Evolutionary conservation across 768 basidiomycete genomes (phyloP).

Genomic region (Pisolithus albus): DNA sequence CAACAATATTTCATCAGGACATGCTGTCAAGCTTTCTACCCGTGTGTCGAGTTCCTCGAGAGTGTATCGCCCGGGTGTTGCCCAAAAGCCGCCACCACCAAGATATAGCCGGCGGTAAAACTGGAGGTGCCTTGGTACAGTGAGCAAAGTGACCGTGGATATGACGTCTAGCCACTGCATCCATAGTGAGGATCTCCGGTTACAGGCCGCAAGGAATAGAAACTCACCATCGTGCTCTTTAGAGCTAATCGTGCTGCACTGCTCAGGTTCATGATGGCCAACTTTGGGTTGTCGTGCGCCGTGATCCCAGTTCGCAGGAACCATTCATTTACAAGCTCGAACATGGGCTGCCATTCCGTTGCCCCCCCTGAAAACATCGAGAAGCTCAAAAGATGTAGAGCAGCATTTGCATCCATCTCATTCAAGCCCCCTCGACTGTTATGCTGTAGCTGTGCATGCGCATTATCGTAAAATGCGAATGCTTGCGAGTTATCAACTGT

Average conservation of each 20-base stretch:
- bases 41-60: constrained; percentile 41
- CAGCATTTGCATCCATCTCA: constrained; percentile 71
- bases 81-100: constrained; percentile 43
- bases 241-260: constrained; percentile 50
- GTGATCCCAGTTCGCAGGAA: constrained; percentile 58
- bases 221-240: constrained; percentile 67
- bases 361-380: constrained; percentile 63
- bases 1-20: constrained; percentile 72
- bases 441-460: constrained; percentile 56
- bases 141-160: constrained; percentile 53
- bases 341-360: constrained; percentile 63
- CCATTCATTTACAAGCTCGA: constrained; percentile 74
- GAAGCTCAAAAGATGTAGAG: constrained; percentile 69
- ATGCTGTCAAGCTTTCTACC: constrained; percentile 68
- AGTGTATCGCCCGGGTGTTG: constrained; percentile 20
- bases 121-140: constrained; percentile 56
- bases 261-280: constrained; percentile 50
- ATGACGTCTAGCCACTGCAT: constrained; percentile 74
- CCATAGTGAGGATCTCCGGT: constrained; percentile 6
- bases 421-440: constrained; percentile 47
- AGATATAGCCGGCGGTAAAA: constrained; percentile 65
- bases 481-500: constrained; percentile 53
- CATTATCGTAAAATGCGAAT: constrained; percentile 61
- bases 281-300: constrained; percentile 56
- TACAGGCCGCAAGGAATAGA: not conserved